Evolutionary conservation across 352 stramenopile species (phyloP), one percentile per base, ranked within the genome.

Genomic region (Vaucheria bursata): DNA sequence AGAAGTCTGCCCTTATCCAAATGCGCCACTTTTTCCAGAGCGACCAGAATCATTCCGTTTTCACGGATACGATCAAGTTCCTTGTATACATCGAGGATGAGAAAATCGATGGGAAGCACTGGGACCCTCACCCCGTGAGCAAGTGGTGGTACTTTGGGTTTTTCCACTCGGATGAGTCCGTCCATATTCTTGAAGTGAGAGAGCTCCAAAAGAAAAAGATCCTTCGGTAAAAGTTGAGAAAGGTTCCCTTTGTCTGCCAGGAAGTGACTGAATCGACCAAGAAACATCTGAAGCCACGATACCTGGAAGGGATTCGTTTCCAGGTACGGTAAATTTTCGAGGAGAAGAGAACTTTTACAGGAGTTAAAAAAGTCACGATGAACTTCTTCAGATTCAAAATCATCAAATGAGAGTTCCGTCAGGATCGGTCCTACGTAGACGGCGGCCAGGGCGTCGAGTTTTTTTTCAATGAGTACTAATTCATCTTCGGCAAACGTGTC

Each of bases 221-320:
- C 25, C 45, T 59, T 59, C 18, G 25, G 25, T 18, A 59, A 18
- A 18, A 59, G 25, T 59, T 59, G 12, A 18, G 18, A 18, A 18
- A 59, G 18, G 18, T 25, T 25, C 18, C 45, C 45, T 18, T 18
- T 18, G 25, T 59, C 45, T 59, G 25, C 25, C 45, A 59, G 25
- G 25, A 59, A 18, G 12, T 59, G 12, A 25, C 25, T 25, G 18
- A 59, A 59, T 25, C 12, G 18, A 18, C 45, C 18, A 25, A 59
- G 45, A 18, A 59, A 25, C 12, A 18, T 25, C 18, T 18, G 18
- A 18, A 59, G 45, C 18, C 25, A 59, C 12, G 45, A 18, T 18
- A 59, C 45, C 45, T 59, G 45, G 45, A 59, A 59, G 45, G 45
- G 45, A 59, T 59, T 59, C 12, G 12, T 59, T 59, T 59, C 45